These are phyloP conservation scores for Linnemannia elongata DNA, from an alignment of 192 early-diverging fungal species.

Conservation along the genomic window DNA sequence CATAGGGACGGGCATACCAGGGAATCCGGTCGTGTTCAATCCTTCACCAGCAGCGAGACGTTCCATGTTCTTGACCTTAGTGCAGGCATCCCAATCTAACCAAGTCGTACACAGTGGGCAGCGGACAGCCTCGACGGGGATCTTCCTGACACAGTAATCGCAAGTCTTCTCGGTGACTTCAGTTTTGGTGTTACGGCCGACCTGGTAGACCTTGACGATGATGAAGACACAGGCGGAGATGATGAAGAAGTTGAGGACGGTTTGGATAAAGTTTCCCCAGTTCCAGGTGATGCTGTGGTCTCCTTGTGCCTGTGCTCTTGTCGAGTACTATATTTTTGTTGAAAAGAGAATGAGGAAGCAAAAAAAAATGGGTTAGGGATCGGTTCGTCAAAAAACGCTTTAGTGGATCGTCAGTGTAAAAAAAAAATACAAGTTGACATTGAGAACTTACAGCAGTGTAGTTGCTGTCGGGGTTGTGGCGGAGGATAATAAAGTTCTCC, in stretches of 20 bases:
- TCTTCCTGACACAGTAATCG: constrained; percentile 51
- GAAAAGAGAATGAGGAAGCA: too few relatives aligned
- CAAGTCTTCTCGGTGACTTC: constrained; percentile 44
- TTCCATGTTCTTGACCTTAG: constrained; percentile 38
- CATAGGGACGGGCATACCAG: constrained; percentile 4
- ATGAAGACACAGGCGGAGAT: constrained; percentile 69
- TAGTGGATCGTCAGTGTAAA: neutral
- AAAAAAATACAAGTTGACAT: neutral
- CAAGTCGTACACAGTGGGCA: constrained; percentile 59
- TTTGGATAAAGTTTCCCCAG: constrained; percentile 74
- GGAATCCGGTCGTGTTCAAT: neutral
- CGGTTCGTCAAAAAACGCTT: constrained; percentile 1
- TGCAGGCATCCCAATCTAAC: constrained; percentile 56
- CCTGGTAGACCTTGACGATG: constrained; percentile 66
- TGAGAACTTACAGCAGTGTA: neutral
- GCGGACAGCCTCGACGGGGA: constrained; percentile 40
- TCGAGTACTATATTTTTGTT: constrained; percentile 1
- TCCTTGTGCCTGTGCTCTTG: constrained; percentile 39
- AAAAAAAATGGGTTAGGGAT: neutral
- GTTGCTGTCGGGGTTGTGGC: constrained; percentile 39
- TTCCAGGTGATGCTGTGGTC: constrained; percentile 67
- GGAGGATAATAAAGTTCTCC: constrained; percentile 58
- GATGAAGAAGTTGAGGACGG: constrained; percentile 76
- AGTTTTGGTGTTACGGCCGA: constrained; percentile 29
- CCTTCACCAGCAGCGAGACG: constrained; percentile 11